These are phyloP conservation scores for Discostella stelligeroides DNA, from an alignment of 108 stramenopile species.

Conservation along the genomic window DNA sequence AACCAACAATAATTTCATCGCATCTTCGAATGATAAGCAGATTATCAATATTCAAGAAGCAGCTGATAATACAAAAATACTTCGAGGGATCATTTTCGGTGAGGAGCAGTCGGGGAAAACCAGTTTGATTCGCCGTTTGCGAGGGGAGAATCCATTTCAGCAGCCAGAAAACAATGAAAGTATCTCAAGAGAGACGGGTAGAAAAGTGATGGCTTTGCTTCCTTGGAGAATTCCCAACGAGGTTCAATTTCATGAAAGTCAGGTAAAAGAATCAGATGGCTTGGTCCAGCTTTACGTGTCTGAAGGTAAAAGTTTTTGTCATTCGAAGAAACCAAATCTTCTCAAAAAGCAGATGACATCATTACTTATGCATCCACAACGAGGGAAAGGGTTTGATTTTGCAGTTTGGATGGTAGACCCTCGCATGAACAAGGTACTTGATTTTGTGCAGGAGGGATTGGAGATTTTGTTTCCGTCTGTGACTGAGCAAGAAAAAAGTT, in stretches of 20 bases:
- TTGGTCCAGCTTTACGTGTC: slow-evolving; percentile 35
- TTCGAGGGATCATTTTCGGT: slow-evolving; percentile 46
- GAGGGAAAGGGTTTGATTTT: slow-evolving; percentile 37
- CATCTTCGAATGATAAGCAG: background rate
- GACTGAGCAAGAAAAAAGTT: background rate
- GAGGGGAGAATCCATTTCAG: slow-evolving; percentile 46
- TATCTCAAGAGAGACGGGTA: slow-evolving; percentile 1
- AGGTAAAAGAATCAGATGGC: slow-evolving; percentile 11
- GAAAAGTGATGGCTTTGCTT: slow-evolving; percentile 44
- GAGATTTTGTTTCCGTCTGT: slow-evolving; percentile 28
- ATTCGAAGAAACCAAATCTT: background rate
- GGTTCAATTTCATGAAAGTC: slow-evolving; percentile 6
- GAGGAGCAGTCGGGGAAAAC: slow-evolving; percentile 42
- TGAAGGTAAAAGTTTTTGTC: slow-evolving; percentile 23
- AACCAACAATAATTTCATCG: background rate
- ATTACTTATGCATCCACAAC: slow-evolving; percentile 10
- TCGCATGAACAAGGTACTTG: slow-evolving; percentile 25
- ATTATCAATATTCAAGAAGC: background rate
- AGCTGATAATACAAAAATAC: slow-evolving; percentile 19
- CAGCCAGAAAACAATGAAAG: slow-evolving; percentile 1
- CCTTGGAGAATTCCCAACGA: slow-evolving; percentile 39
- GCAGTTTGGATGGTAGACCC: slow-evolving; percentile 45
- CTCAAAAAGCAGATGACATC: background rate
- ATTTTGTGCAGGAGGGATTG: slow-evolving; percentile 29
- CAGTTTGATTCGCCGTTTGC: slow-evolving; percentile 37